Conservation (phyloP, 176 grass and related monocot species). For the Carex littledalei region DNA sequence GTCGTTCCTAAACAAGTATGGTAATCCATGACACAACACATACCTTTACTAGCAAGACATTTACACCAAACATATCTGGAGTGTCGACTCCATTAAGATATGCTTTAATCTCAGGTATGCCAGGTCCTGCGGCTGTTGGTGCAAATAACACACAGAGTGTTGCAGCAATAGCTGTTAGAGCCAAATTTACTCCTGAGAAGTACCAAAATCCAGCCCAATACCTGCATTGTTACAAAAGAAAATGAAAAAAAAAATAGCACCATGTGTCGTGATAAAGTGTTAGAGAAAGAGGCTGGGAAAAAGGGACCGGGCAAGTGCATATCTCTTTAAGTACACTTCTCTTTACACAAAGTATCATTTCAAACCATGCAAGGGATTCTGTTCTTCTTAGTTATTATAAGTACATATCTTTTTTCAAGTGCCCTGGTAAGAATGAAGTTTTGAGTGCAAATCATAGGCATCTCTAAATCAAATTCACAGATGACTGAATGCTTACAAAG, state of each 20-base stretch:
- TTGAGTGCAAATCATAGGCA: background rate
- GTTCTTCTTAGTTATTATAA: background rate
- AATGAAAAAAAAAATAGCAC: background rate
- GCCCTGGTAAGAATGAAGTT: background rate
- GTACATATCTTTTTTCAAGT: background rate
- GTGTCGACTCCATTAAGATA: slow-evolving; percentile 98
- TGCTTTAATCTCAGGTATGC: slow-evolving; percentile 97
- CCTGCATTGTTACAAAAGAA: slow-evolving; percentile 23
- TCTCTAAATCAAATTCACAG: background rate
- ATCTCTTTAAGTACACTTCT: no score
- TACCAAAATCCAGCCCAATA: slow-evolving; percentile 79
- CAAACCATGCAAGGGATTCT: background rate
- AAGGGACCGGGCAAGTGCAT: background rate
- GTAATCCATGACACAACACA: background rate
- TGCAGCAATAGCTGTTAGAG: slow-evolving; percentile 53
- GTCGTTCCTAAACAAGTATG: background rate
- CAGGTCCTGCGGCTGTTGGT: slow-evolving; percentile 86
- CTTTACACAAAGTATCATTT: background rate
- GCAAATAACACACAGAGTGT: slow-evolving; percentile 84
- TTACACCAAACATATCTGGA: slow-evolving; percentile 77
- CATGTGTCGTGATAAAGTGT: background rate
- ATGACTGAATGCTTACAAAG: background rate
- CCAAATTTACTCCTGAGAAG: slow-evolving; percentile 63
- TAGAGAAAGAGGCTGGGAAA: background rate
- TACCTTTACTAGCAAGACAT: slow-evolving; percentile 76